Conservation (phyloP, 106 monocot species). For the Acorus gramineus region DNA sequence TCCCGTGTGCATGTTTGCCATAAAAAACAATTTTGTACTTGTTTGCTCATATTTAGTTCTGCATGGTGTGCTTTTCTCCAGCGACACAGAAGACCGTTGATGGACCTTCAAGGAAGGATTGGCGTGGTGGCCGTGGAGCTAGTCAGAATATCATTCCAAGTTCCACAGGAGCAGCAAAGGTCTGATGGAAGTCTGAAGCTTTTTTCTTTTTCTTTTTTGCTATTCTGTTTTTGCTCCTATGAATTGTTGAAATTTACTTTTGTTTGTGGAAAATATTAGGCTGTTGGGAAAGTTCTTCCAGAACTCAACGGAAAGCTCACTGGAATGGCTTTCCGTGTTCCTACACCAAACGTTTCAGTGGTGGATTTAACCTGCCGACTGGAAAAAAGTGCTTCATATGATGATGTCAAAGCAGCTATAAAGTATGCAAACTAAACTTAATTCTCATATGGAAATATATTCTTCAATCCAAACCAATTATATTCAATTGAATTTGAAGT, state of each 20-base stretch:
- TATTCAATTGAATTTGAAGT: too few species aligned
- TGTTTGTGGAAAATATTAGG: conserved; percentile 22
- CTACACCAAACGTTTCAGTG: conserved; percentile 94
- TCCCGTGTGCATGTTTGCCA: neutral
- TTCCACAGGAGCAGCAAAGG: conserved; percentile 98
- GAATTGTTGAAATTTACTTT: too few species aligned
- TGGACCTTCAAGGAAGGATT: conserved; percentile 96
- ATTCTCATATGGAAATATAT: neutral
- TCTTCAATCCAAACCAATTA: too few species aligned
- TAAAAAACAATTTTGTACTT: neutral
- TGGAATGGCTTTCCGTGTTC: conserved; percentile 97
- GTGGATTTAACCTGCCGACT: conserved; percentile 95
- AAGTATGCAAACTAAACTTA: conserved; percentile 34
- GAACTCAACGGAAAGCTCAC: conserved; percentile 93
- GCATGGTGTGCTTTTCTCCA: conserved; percentile 12
- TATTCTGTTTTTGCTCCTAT: neutral
- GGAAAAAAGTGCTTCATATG: conserved; percentile 82
- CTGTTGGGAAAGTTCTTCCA: conserved; percentile 95
- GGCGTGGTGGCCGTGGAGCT: conserved; percentile 97
- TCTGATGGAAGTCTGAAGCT: conserved; percentile 6
- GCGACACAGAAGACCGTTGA: conserved; percentile 99
- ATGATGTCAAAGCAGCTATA: conserved; percentile 83
- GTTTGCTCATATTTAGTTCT: neutral
- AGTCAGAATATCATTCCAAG: conserved; percentile 96
- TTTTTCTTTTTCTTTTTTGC: conserved; percentile 1